These are phyloP conservation scores for Holtermannia corniformis DNA, from an alignment of 768 basidiomycete species.

Conservation along the genomic window DNA sequence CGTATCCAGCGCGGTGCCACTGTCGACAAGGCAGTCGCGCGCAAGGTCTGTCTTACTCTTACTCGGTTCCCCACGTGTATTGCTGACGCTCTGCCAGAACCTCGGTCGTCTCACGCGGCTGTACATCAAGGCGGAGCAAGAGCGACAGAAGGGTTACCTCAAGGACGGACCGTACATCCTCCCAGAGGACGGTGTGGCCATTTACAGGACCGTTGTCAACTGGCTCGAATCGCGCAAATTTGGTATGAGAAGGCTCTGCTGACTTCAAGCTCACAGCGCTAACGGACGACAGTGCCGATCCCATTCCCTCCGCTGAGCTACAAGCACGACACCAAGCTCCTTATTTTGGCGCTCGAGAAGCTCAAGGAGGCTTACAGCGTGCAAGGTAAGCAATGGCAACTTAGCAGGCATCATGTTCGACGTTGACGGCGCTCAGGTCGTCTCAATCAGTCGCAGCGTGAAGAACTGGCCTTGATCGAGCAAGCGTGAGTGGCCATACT, in stretches of 20 bases:
- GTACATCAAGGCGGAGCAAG: slow-evolving; percentile 97
- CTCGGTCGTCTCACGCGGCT: slow-evolving; percentile 93
- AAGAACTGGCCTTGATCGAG: slow-evolving; percentile 94
- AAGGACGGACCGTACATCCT: slow-evolving; percentile 99
- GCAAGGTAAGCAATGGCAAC: slow-evolving; percentile 89
- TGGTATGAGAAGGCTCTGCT: slow-evolving; percentile 12
- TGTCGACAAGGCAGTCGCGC: slow-evolving; percentile 78
- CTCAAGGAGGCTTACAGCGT: slow-evolving; percentile 98
- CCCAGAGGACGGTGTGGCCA: slow-evolving; percentile 96
- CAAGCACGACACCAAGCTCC: slow-evolving; percentile 96
- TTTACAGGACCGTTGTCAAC: slow-evolving; percentile 96
- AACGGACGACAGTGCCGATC: slow-evolving; percentile 76
- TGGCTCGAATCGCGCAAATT: slow-evolving; percentile 98
- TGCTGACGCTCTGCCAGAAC: no score
- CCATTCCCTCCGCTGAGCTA: slow-evolving; percentile 99
- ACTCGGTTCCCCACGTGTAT: no score
- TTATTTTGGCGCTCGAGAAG: slow-evolving; percentile 94
- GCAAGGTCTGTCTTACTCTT: no score
- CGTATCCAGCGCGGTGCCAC: slow-evolving; percentile 68
- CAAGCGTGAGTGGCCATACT: no score
- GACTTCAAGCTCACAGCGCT: neutral
- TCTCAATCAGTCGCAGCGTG: slow-evolving; percentile 96
- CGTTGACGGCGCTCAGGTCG: no score
- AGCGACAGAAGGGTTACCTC: slow-evolving; percentile 94
- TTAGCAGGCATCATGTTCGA: no score